A percentile compares a stretch with the other conserved stretches of the same genome.
Conservation (phyloP, 495 filamentous ascomycete genomes). For the Pseudevernia furfuracea region DNA sequence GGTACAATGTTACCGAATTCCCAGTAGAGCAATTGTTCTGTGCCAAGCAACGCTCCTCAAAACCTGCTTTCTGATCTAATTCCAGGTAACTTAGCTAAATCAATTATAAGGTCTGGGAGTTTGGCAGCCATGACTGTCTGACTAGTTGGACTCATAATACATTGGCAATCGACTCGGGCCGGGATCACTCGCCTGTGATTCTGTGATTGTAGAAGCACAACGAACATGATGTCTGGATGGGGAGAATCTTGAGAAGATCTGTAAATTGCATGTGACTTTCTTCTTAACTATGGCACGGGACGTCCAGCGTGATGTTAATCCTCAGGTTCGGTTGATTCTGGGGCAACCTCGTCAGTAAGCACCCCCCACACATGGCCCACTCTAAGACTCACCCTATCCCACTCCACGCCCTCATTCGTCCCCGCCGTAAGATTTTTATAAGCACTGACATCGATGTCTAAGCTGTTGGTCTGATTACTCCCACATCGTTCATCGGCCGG, state of each 20-base stretch:
- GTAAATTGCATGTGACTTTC: not conserved
- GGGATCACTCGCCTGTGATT: not conserved
- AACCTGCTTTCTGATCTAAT: not conserved
- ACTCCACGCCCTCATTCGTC: not conserved
- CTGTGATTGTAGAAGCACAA: not conserved
- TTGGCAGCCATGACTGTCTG: not conserved
- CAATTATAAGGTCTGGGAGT: not conserved
- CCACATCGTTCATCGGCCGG: conserved; percentile 5
- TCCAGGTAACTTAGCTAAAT: not conserved
- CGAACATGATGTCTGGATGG: not conserved
- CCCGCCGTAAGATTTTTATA: conserved; percentile 8
- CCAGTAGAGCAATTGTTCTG: not conserved
- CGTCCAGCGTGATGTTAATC: not conserved
- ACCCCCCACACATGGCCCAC: not conserved
- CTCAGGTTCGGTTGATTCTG: not conserved
- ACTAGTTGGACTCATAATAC: not conserved
- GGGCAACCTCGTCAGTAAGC: not conserved
- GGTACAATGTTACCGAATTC: no score
- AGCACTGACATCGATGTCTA: conserved; percentile 18
- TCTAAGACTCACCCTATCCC: not conserved
- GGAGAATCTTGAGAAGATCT: not conserved
- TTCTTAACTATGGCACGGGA: not conserved
- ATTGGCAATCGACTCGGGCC: not conserved
- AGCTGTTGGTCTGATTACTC: conserved; percentile 10
- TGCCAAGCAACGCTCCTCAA: not conserved